These are phyloP conservation scores for Penicillium corylophilum DNA, from an alignment of 2,329 filamentous ascomycete genomes.

Conservation along the genomic window DNA sequence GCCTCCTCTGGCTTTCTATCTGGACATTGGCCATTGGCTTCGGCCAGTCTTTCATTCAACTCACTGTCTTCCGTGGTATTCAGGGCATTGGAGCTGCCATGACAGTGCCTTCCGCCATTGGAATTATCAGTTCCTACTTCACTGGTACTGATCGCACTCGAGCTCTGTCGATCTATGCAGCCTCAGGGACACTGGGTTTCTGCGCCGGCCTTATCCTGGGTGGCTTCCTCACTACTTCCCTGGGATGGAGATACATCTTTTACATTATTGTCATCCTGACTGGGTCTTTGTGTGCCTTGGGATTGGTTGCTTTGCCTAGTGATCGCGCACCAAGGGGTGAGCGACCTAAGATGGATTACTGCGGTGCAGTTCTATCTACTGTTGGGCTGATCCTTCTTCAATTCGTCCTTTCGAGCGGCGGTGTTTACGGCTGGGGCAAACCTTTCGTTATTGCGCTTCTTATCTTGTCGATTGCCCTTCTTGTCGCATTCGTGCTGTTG, in stretches of 20 bases:
- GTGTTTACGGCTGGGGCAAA: conserved; percentile 48
- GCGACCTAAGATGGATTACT: conserved; percentile 42
- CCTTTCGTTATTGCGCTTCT: conserved; percentile 48
- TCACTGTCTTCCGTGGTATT: conserved; percentile 43
- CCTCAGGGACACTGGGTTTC: conserved; percentile 42
- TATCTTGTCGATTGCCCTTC: conserved; percentile 38
- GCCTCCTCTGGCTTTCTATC: conserved; percentile 36
- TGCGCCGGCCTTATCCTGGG: conserved; percentile 43
- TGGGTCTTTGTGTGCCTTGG: conserved; percentile 29
- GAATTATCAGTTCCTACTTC: conserved; percentile 47
- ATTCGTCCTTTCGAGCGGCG: conserved; percentile 48
- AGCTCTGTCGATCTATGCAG: conserved; percentile 42
- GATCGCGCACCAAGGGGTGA: conserved; percentile 35
- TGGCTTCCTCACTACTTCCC: conserved; percentile 40
- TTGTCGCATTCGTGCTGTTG: conserved; percentile 40
- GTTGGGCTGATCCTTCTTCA: conserved; percentile 45
- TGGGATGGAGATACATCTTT: conserved; percentile 44
- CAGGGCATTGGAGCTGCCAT: conserved; percentile 50
- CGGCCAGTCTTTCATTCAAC: conserved; percentile 42
- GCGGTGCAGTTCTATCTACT: conserved; percentile 45
- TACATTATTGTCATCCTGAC: conserved; percentile 38
- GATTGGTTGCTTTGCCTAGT: conserved; percentile 39
- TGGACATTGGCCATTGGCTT: conserved; percentile 43
- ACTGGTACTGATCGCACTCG: conserved; percentile 39
- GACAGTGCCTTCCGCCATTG: conserved; percentile 49